Evolutionary conservation across 371 early-diverging fungal species (phyloP).

Genomic region (Massospora cicadina): DNA sequence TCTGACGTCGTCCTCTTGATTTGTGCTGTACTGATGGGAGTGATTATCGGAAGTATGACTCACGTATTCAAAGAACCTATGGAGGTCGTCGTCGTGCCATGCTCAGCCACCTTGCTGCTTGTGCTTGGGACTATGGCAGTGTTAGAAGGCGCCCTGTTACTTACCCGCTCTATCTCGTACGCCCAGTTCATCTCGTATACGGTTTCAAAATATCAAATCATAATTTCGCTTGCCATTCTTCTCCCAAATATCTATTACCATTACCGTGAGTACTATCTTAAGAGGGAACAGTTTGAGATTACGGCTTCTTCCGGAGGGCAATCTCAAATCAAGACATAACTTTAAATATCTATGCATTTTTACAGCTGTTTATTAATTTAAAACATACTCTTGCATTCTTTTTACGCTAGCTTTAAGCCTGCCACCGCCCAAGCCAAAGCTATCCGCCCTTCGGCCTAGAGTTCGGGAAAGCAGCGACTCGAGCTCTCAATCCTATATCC

Average conservation of each 20-base stretch:
- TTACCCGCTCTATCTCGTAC: not conserved
- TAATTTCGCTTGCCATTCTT: not conserved
- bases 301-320: too few species aligned
- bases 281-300: not conserved
- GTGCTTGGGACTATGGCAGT: not conserved
- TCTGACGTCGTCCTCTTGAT: not conserved
- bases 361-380: too few species aligned
- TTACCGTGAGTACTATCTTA: not conserved
- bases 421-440: too few species aligned
- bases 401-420: too few species aligned
- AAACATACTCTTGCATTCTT: too few species aligned
- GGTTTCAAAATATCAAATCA: not conserved
- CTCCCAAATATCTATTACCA: not conserved
- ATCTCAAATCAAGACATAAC: too few species aligned
- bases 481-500: too few species aligned
- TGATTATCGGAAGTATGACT: slow-evolving; percentile 1
- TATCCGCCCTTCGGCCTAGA: too few species aligned
- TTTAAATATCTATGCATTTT: too few species aligned
- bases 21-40: not conserved
- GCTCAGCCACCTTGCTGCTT: not conserved
- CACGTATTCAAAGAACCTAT: slow-evolving; percentile 3
- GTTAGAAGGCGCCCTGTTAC: not conserved
- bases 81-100: not conserved
- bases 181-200: not conserved
- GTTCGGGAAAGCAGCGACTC: too few species aligned